Percentiles rank a stretch among this genome's conserved stretches.
Evolutionary conservation across 2,329 filamentous ascomycete species (phyloP).

Genomic region (Penicillium oxalicum): DNA sequence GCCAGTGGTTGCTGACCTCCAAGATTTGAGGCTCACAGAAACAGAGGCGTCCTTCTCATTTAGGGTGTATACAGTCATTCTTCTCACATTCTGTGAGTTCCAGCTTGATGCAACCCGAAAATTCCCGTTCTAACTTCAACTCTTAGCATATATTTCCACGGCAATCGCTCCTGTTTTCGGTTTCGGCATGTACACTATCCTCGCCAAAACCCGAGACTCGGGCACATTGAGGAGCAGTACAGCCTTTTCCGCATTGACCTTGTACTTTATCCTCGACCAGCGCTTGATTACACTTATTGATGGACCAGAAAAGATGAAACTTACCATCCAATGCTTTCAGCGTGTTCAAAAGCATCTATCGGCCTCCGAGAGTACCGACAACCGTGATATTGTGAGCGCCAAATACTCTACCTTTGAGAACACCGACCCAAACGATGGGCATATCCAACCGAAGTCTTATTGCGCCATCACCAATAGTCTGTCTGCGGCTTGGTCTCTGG

Average conservation of each 20-base stretch:
- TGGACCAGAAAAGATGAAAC: conserved; percentile 13
- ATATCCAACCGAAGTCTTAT: not conserved
- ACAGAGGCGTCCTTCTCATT: conserved; percentile 11
- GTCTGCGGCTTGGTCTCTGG: conserved; percentile 12
- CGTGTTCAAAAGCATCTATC: conserved; percentile 17
- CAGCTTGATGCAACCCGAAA: not conserved
- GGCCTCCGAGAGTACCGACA: conserved; percentile 10
- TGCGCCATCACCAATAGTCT: conserved; percentile 6
- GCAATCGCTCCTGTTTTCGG: conserved; percentile 13
- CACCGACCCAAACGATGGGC: not conserved
- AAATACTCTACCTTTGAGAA: conserved; percentile 1
- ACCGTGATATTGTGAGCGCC: conserved; percentile 1
- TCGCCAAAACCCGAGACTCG: conserved; percentile 8
- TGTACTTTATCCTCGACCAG: conserved; percentile 16
- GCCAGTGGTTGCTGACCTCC: conserved; percentile 10
- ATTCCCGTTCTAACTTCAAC: conserved; percentile 1
- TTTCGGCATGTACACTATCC: conserved; percentile 12
- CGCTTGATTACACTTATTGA: conserved; percentile 12
- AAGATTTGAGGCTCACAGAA: conserved; percentile 10
- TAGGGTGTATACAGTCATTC: conserved; percentile 11
- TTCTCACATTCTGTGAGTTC: conserved; percentile 12
- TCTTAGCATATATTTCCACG: conserved; percentile 15
- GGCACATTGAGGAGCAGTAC: conserved; percentile 13
- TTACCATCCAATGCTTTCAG: conserved; percentile 17
- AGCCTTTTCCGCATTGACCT: conserved; percentile 17